Evolutionary conservation across 2,329 filamentous ascomycete genomes (phyloP), one percentile per base, ranked within the genome.

Genomic region (Trichoderma asperellum): DNA sequence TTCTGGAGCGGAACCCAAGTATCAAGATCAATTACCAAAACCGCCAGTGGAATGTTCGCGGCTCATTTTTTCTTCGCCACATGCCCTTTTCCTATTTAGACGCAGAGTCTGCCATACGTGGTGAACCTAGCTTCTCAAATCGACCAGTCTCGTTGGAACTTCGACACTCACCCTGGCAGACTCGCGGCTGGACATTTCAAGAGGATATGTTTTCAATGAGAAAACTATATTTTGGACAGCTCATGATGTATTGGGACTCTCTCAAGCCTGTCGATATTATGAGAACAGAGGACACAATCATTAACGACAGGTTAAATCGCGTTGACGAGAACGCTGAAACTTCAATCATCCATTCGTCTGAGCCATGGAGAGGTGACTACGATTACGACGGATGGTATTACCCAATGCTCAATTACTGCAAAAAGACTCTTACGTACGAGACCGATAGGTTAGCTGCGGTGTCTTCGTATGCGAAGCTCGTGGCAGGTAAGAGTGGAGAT

Each of bases 171-270:
- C 16, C 5, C 3, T 64, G 61, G 61, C 34, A 55, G 5, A 64
- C 21, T 40, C 61, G 61, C 6, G 61, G 61, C 32, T 64, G 61
- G 61, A 40, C 61, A 7, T 64, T 64, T 32, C 61, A 64, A 40
- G 61, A 64, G 37, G 47, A 55, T 24, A 21, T 64, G 21, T 64
- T 64, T 64, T 32, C 61, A 5, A 29, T 55, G 49, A 37, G 61
- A 16, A 64, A 55, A 27, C 16, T 64, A 24, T 64, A 64, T 21
- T 55, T 64, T n/a, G 61, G 61, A 2, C 32, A 64, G 32, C 61
- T 55, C 11, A 64, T 64, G 61, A 64, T 64, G 61, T 53, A 64
- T 29, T 64, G 61, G 61, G 61, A 64, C 4, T 64, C 61, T 32
- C 61, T 64, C 10, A 55, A 40, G 4, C 61, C 61, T 1, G 24